phyloP scores from a whole-genome alignment of 139 green algal genomes.

The Dunaliella primolecta region DNA sequence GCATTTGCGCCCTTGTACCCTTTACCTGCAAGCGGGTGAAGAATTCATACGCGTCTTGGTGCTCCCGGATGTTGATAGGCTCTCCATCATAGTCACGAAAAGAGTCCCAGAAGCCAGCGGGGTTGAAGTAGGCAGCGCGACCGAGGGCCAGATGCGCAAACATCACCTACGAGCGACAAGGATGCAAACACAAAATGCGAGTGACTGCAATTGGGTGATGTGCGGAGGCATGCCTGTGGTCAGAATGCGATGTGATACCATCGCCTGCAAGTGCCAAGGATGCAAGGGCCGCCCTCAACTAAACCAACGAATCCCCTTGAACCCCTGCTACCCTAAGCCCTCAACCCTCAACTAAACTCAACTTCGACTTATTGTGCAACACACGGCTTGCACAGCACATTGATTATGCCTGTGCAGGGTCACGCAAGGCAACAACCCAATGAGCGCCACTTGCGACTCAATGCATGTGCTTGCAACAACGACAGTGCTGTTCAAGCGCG shows the following conservation, averaged over 20 bases:
- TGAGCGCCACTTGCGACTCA: too few relatives aligned
- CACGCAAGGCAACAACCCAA: too few relatives aligned
- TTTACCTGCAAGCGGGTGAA: slow-evolving; percentile 73
- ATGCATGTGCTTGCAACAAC: too few relatives aligned
- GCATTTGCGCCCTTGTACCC: neutral
- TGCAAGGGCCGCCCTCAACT: too few relatives aligned
- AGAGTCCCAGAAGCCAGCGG: slow-evolving; percentile 36
- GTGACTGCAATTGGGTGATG: neutral
- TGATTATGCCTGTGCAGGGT: too few relatives aligned
- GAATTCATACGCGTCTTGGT: slow-evolving; percentile 93
- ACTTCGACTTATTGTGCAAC: too few relatives aligned
- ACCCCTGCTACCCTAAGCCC: too few relatives aligned
- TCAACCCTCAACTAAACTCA: too few relatives aligned
- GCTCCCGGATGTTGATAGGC: slow-evolving; percentile 79
- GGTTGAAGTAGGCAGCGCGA: slow-evolving; percentile 40
- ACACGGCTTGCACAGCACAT: too few relatives aligned
- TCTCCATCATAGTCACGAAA: slow-evolving; percentile 78
- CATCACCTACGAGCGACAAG: slow-evolving; percentile 66
- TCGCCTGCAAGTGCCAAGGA: too few relatives aligned
- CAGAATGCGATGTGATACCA: neutral
- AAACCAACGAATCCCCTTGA: too few relatives aligned
- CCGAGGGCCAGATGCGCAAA: slow-evolving; percentile 70
- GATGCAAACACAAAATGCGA: neutral
- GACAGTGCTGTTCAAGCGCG: too few relatives aligned
- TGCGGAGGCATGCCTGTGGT: neutral